Base-by-base conservation (phyloP, 495 filamentous ascomycete genomes). In the Margaritispora aquatica region DNA sequence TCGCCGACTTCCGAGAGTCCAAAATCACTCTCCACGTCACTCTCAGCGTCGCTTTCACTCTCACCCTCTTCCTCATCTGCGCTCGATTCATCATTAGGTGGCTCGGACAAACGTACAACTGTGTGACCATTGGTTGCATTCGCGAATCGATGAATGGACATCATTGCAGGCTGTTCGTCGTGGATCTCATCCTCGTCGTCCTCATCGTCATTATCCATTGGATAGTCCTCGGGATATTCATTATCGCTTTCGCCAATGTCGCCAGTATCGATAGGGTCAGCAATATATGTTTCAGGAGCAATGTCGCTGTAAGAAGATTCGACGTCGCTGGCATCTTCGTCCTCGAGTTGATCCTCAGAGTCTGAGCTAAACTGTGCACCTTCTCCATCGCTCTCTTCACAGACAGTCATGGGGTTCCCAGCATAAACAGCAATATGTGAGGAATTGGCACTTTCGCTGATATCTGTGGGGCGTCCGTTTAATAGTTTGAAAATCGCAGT, bases 331-430 rank as follows among this genome's bases (percentile, higher is more conserved):
- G 23, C 8, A 15, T 26, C 31, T 22, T 60, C 58, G 23, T 8
- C 27, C 22, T 59, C 50, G 3, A 44, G 55, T 27, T 64, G 55
- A 17, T 31, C 38, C 38, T 65, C 67, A 46, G 65, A 48, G 19
- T 74, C 70, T 11, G 66, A 70, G 8, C 69, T 73, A 23, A 73
- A 63, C 46, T 73, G 68, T 9, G 69, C 65, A 20, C 70, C 62
- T 38, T 67, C 67, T n/a, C 67, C 69, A 2, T 59, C 64, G 2
- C 36, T 46, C n/a, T 23, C 24, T 22, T 63, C 62, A 9, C 64
- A 46, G 21, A 59, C 38, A 59, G 59, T 63, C 17, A 55, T 51
- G 27, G 26, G 36, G 15, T 57, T 59, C 22, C 56, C 51, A 26
- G 58, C 31, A 51, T 57, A 60, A 1, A 62, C 15, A 4, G 27